Base-by-base conservation (phyloP, 2,329 filamentous ascomycete genomes). In the Hypoxylon sp. region DNA sequence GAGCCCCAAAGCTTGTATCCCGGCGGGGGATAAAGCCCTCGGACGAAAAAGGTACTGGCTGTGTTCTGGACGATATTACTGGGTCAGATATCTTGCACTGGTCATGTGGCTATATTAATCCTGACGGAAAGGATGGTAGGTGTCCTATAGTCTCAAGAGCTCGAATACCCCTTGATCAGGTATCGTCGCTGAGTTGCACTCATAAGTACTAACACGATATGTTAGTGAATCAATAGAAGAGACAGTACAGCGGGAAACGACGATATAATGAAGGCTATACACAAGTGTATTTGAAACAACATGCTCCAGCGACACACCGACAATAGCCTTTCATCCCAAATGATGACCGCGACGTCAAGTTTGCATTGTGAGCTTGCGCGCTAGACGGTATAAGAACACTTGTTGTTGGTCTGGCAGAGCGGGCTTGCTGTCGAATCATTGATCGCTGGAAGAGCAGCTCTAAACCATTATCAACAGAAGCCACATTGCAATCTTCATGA, bases 151-250 rank as follows among this genome's bases (percentile, higher is more conserved):
- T 14, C 14, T 23, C 5, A 11, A 38, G 28, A 9, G 36, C 5
- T 30, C 17, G 19, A 28, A 5, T 43, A 36, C 14, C 21, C 21
- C 30, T 28, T 30, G 28, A 34, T n/a, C 23, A 23, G 23, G 5
- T 25, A 49, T 19, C 32, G 3, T 19, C n/a, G 25, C 5, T 25
- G 30, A 56, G 5, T n/a, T 58, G 2, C n/a, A 38, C 23, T 23
- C 45, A 59, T 28, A 49, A 32, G 13, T 36, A 50, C 58, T 65
- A 51, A 45, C 13, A 36, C 14, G 48, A 45, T 28, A 28, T 48
- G 59, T 70, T 63, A 70, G 68, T 46, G 55, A 17, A 21, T 13
- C 55, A 41, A 46, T 36, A 4, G 23, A 51, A 56, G 11, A 19
- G 17, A 17, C 30, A 19, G 23, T 28, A 56, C 11, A 43, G 23